Evolutionary conservation across 2,329 filamentous ascomycete genomes (phyloP).

Genomic region (Cryphonectria naterciae): DNA sequence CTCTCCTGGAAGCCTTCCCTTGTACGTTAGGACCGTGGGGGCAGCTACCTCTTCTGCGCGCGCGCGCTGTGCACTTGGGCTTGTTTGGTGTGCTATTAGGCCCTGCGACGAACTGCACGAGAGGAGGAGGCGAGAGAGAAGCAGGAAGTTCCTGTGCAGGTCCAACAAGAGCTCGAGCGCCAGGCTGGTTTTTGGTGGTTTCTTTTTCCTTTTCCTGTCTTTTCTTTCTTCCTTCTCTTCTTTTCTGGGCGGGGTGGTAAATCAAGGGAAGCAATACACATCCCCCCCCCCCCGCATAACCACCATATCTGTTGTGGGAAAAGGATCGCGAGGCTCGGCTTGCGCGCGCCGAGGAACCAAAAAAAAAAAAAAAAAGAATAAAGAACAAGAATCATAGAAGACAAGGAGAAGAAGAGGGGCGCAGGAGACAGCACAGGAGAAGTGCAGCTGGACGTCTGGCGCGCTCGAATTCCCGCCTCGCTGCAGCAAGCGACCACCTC

Average conservation of each 20-base stretch:
- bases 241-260: not conserved
- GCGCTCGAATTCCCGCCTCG: slow-evolving; percentile 20
- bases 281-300: not conserved
- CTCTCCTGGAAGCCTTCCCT: not conserved
- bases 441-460: slow-evolving; percentile 9
- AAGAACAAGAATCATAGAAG: not conserved
- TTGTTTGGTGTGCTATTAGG: slow-evolving; percentile 19
- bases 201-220: not conserved
- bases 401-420: slow-evolving; percentile 9
- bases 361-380: not conserved
- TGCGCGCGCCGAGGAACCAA: slow-evolving; percentile 15
- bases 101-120: slow-evolving; percentile 25
- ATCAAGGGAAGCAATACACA: not conserved
- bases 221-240: not conserved
- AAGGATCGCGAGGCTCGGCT: slow-evolving; percentile 19
- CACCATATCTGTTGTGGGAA: not conserved
- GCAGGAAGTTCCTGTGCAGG: slow-evolving; percentile 6
- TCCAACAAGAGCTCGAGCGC: slow-evolving; percentile 20
- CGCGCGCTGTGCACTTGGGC: slow-evolving; percentile 14
- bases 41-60: slow-evolving; percentile 9
- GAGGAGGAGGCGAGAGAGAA: slow-evolving; percentile 20
- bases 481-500: slow-evolving; percentile 5
- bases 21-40: not conserved
- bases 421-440: not conserved
- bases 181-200: not conserved